Conservation (phyloP, 306 rosid genomes). For the Potentilla sterilis region DNA sequence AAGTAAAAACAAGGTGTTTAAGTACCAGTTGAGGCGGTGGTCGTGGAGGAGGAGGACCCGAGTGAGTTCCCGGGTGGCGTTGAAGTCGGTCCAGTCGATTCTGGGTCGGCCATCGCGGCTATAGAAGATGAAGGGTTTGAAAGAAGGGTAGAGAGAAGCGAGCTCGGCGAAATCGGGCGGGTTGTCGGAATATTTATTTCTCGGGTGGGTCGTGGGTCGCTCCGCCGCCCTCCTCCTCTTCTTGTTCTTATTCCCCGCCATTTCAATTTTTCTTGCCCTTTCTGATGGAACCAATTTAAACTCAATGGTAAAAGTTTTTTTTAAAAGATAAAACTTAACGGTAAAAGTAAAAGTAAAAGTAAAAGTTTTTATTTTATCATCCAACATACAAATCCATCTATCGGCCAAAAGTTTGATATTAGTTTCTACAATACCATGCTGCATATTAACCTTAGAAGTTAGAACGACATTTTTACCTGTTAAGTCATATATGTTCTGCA, state of each 20-base stretch:
- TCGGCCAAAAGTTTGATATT: too few relatives aligned
- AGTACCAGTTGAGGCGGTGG: conserved; percentile 43
- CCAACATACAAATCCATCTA: too few relatives aligned
- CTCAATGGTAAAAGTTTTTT: too few relatives aligned
- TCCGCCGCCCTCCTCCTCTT: conserved; percentile 42
- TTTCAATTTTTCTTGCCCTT: not conserved
- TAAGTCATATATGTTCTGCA: too few relatives aligned
- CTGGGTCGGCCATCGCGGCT: conserved; percentile 36
- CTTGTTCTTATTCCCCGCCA: conserved; percentile 39
- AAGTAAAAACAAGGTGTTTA: not conserved
- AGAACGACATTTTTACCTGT: too few relatives aligned
- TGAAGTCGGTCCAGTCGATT: conserved; percentile 79
- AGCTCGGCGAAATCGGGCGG: conserved; percentile 72
- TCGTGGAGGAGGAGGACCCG: conserved; percentile 54
- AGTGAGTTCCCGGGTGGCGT: conserved; percentile 78
- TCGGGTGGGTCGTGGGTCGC: conserved; percentile 49
- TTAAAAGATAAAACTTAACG: too few relatives aligned
- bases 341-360: too few relatives aligned
- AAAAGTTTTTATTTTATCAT: too few relatives aligned
- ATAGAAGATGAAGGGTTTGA: conserved; percentile 47
- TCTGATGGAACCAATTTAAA: not conserved
- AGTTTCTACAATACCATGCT: too few relatives aligned
- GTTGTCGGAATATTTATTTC: conserved; percentile 68
- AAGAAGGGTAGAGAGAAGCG: conserved; percentile 78
- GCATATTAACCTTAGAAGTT: too few relatives aligned